phyloP scores from a whole-genome alignment of 2,329 filamentous ascomycete genomes.

The Ophiostoma piceae region DNA sequence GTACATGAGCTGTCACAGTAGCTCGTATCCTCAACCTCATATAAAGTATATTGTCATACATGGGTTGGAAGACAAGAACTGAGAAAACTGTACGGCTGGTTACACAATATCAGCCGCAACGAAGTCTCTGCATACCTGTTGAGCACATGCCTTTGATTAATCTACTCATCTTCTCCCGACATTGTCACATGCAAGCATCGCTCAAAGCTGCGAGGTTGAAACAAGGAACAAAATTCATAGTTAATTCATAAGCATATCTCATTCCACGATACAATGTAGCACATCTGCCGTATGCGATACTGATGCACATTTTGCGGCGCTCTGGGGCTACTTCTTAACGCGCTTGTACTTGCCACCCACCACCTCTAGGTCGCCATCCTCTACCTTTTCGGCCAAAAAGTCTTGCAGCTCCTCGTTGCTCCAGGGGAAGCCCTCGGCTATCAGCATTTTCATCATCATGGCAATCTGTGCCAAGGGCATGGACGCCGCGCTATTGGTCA shows the following conservation, averaged over 20 bases:
- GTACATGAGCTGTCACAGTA: not conserved
- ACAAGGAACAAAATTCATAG: not conserved
- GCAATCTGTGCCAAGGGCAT: constrained; percentile 78
- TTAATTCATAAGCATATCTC: not conserved
- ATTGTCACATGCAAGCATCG: not conserved
- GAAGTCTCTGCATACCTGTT: not conserved
- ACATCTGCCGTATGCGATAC: not conserved
- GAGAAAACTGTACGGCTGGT: not conserved
- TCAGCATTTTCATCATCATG: constrained; percentile 93
- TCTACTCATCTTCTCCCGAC: not conserved
- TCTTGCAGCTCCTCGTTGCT: constrained; percentile 81
- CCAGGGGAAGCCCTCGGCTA: constrained; percentile 83
- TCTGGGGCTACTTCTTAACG: constrained; percentile 45
- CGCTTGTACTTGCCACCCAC: constrained; percentile 65
- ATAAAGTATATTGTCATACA: not conserved
- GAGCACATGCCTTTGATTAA: not conserved
- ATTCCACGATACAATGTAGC: not conserved
- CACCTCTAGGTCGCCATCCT: constrained; percentile 63
- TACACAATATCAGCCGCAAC: not conserved
- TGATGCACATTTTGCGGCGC: not conserved
- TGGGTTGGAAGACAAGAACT: not conserved
- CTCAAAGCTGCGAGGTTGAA: not conserved
- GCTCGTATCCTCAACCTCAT: not conserved
- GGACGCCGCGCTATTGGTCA: constrained; percentile 77
- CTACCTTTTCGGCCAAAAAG: constrained; percentile 74